Base-by-base conservation (phyloP, 169 alveolate species). In the Eimeria praecox region DNA sequence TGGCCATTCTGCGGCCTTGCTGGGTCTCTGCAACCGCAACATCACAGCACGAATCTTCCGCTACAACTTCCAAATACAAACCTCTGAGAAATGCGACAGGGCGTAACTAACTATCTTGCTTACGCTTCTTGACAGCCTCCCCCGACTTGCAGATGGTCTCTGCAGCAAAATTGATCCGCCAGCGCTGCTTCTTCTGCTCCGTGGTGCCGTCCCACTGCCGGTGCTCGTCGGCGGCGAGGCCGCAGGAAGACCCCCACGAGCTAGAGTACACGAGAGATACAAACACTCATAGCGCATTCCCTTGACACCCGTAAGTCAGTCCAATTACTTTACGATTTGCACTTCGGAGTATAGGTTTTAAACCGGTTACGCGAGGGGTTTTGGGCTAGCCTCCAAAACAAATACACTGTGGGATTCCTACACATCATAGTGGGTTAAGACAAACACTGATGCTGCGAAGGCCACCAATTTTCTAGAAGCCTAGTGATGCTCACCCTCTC, bases 141-240 rank as follows among this genome's bases (percentile, higher is more conserved):
- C 78, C 2, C 92, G 92, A 20, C 54, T 59, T 10, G 54, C 40
- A 35, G 92, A 59, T 20, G 49, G 54, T 35, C 80, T 54, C 9
- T 6, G 92, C 59, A 35, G 73, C 92, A 33, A 35, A 40, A 35
- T 24, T 0, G 92, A 59, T 54, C 80, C 78, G 4, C 80, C 75
- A 56, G 80, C 56, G 78, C 80, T 86, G 78, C 78, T 59, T 42
- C 78, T 86, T 86, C 92, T 54, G 80, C 56, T 86, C 14, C 92
- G 66, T 86, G 92, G 33, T 33, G 35, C 80, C 33, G 35, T 5
- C 3, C 35, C 80, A 30, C 42, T 30, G 24, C 20, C 80, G n/a
- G 38, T 12, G 69, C 80, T 59, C n/a, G 46, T 24, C 22, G 52
- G 8, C 59, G 92, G 92, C 20, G 92, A 59, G 35, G 64, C 92